These are phyloP conservation scores for Gastrolobium bilobum DNA, from an alignment of 306 rosid species.

Conservation along the genomic window DNA sequence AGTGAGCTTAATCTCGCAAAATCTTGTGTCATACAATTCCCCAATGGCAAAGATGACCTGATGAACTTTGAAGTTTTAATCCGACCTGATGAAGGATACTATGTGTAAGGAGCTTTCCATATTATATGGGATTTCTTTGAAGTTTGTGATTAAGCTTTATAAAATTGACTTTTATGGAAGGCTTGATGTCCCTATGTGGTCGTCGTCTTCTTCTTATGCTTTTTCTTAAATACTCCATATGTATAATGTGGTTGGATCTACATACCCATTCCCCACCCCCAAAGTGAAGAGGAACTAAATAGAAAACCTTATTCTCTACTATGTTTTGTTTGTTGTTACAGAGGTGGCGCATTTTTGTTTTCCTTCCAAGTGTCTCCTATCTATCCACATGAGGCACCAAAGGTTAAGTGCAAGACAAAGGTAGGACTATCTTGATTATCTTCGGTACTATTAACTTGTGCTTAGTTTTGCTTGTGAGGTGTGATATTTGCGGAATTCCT, in stretches of 20 bases:
- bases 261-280: not conserved
- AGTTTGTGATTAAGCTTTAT: constrained; percentile 6
- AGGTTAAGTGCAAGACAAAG: constrained; percentile 97
- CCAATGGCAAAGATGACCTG: constrained; percentile 95
- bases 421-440: constrained; percentile 55
- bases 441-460: not conserved
- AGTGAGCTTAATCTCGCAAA: constrained; percentile 92
- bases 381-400: constrained; percentile 95
- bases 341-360: constrained; percentile 85
- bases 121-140: constrained; percentile 29
- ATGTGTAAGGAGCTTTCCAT: constrained; percentile 63
- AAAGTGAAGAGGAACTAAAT: not conserved
- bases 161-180: constrained; percentile 25
- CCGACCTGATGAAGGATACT: constrained; percentile 95
- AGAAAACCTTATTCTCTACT: constrained; percentile 31
- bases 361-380: constrained; percentile 81
- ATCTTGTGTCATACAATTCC: constrained; percentile 80
- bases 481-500: not conserved
- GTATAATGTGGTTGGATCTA: not conserved
- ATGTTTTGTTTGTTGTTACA: constrained; percentile 54
- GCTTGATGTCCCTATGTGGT: not conserved
- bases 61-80: constrained; percentile 95
- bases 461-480: not conserved
- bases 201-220: not conserved
- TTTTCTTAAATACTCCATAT: constrained; percentile 24